Evolutionary conservation across 163 green algal genomes (phyloP).

Genomic region (Scenedesmus sp.): DNA sequence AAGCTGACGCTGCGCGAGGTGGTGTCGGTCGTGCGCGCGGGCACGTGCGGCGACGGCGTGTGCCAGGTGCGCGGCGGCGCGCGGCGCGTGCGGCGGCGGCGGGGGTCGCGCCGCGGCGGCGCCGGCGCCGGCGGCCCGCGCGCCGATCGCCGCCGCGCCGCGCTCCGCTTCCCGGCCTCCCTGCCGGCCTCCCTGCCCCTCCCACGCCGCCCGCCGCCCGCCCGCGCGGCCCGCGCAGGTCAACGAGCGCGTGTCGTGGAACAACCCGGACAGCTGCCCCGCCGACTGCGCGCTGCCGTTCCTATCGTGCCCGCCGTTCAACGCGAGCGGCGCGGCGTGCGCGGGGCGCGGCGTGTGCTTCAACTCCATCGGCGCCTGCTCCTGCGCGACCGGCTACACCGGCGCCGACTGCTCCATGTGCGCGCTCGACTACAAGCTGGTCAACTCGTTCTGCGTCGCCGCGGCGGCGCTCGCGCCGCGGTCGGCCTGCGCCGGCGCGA

Average conservation of each 20-base stretch:
- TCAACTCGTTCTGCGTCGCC: conserved; percentile 35
- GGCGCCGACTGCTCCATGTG: conserved; percentile 47
- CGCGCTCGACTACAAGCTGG: conserved; percentile 20
- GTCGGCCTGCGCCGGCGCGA: neutral
- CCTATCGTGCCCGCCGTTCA: conserved; percentile 39
- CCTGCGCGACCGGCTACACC: conserved; percentile 40
- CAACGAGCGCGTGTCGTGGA: conserved; percentile 22
- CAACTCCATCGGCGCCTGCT: conserved; percentile 36
- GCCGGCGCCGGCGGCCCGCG: too few species aligned
- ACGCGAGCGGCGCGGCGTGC: conserved; percentile 4
- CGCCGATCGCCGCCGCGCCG: too few species aligned
- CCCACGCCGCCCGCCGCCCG: too few species aligned
- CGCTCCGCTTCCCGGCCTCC: too few species aligned
- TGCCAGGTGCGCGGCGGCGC: conserved; percentile 46
- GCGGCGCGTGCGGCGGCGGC: too few species aligned
- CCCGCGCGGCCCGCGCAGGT: conserved; percentile 3
- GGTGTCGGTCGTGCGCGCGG: neutral
- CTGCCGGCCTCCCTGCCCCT: too few species aligned
- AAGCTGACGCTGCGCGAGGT: conserved; percentile 1
- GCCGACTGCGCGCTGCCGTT: conserved; percentile 42
- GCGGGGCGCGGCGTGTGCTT: conserved; percentile 31
- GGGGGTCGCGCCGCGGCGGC: too few species aligned
- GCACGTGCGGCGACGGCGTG: conserved; percentile 42
- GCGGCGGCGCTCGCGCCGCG: neutral
- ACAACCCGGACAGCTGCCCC: conserved; percentile 40